Evolutionary conservation across 2,329 filamentous ascomycete species (phyloP).

Genomic region (Cordyceps cateniannulata): DNA sequence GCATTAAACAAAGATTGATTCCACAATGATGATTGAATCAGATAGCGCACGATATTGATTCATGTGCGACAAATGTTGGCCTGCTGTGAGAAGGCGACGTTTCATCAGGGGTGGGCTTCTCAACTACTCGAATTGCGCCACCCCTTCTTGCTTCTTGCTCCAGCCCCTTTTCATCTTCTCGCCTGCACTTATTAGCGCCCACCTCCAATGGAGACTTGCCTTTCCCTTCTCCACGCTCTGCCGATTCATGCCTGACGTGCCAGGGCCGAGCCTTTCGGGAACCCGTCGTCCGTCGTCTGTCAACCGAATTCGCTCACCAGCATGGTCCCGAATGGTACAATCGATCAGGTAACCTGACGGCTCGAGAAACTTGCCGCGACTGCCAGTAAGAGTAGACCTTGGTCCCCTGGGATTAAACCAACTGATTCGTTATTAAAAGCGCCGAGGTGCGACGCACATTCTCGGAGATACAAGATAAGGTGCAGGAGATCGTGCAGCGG

Average conservation of each 20-base stretch:
- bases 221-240: neutral
- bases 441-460: neutral
- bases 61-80: neutral
- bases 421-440: too few relatives aligned
- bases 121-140: neutral
- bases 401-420: too few relatives aligned
- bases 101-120: slow-evolving; percentile 1
- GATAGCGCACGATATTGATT: neutral
- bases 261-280: neutral
- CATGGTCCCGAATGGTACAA: neutral
- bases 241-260: neutral
- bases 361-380: too few relatives aligned
- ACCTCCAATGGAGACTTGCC: neutral
- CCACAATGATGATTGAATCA: neutral
- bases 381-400: too few relatives aligned
- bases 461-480: neutral
- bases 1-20: neutral
- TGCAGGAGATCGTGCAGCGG: neutral
- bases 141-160: neutral
- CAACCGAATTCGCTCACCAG: neutral
- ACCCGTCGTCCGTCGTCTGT: neutral
- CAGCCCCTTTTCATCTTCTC: neutral
- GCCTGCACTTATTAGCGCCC: neutral
- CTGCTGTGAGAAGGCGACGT: neutral
- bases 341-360: too few relatives aligned